These are phyloP conservation scores for Persicaria maculosa DNA, from an alignment of 148 eudicot genomes.

Conservation along the genomic window DNA sequence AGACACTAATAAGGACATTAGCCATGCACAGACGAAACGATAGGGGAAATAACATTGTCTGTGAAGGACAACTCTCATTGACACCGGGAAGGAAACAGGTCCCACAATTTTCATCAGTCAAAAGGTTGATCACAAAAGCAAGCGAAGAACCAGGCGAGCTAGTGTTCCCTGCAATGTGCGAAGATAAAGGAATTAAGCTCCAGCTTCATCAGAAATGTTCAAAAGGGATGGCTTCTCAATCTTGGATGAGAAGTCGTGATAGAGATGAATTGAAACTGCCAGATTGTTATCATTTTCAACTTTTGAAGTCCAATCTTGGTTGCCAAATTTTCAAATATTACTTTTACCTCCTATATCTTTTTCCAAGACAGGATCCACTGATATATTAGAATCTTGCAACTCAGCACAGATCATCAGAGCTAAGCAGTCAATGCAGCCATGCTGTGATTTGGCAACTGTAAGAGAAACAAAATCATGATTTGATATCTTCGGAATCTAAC, in stretches of 20 bases:
- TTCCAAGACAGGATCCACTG: conserved; percentile 17
- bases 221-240: background rate
- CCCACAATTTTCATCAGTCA: conserved; percentile 22
- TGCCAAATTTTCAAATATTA: background rate
- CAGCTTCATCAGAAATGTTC: conserved; percentile 1
- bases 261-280: background rate
- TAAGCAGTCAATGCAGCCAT: conserved; percentile 85
- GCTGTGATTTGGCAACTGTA: conserved; percentile 75
- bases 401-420: conserved; percentile 72
- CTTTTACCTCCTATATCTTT: conserved; percentile 14
- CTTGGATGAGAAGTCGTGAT: background rate
- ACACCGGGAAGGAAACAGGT: conserved; percentile 9
- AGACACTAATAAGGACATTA: conserved; percentile 76
- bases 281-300: too few relatives aligned
- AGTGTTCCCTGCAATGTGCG: conserved; percentile 29
- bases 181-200: conserved; percentile 11
- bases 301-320: too few relatives aligned
- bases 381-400: conserved; percentile 33
- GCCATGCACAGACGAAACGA: conserved; percentile 83
- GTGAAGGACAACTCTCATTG: conserved; percentile 12
- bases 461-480: background rate
- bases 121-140: conserved; percentile 41
- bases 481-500: background rate
- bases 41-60: conserved; percentile 17
- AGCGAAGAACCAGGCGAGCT: conserved; percentile 25